Percentiles rank a stretch among this genome's conserved stretches.
These are phyloP conservation scores for Echium plantagineum DNA, from an alignment of 257 asterid species.

Conservation along the genomic window DNA sequence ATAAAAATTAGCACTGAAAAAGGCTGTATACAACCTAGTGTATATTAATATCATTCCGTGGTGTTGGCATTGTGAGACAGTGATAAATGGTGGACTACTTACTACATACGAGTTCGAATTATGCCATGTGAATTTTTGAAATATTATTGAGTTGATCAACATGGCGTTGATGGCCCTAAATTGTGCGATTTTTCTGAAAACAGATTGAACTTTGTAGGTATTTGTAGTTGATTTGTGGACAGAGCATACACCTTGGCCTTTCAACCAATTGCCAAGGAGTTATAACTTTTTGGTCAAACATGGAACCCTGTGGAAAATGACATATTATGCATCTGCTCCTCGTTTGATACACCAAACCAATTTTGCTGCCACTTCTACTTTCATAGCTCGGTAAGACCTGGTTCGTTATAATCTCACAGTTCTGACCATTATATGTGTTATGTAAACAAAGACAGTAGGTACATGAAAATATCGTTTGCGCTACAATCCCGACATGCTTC, in stretches of 20 bases:
- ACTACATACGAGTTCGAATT: not conserved
- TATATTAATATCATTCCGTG: too few species aligned
- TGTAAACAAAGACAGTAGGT: too few species aligned
- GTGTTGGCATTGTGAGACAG: not conserved
- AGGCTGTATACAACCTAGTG: too few species aligned
- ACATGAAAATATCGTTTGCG: too few species aligned
- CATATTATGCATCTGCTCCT: constrained; percentile 87
- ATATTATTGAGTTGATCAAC: constrained; percentile 7
- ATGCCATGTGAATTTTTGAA: not conserved
- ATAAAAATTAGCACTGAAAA: too few species aligned
- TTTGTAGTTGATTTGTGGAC: constrained; percentile 88
- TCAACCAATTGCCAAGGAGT: constrained; percentile 91
- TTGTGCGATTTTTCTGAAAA: constrained; percentile 1
- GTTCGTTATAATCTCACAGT: constrained; percentile 4
- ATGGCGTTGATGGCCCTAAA: not conserved
- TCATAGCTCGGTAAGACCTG: constrained; percentile 75
- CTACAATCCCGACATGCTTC: too few species aligned
- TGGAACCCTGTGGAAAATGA: constrained; percentile 83
- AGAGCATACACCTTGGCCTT: constrained; percentile 99
- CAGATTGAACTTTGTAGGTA: constrained; percentile 48
- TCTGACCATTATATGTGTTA: not conserved
- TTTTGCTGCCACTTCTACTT: constrained; percentile 93
- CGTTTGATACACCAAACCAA: constrained; percentile 85
- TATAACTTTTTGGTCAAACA: constrained; percentile 95
- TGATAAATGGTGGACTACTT: not conserved